Evolutionary conservation across 2,329 filamentous ascomycete species (phyloP).

Genomic region (Pseudogymnoascus sp.): DNA sequence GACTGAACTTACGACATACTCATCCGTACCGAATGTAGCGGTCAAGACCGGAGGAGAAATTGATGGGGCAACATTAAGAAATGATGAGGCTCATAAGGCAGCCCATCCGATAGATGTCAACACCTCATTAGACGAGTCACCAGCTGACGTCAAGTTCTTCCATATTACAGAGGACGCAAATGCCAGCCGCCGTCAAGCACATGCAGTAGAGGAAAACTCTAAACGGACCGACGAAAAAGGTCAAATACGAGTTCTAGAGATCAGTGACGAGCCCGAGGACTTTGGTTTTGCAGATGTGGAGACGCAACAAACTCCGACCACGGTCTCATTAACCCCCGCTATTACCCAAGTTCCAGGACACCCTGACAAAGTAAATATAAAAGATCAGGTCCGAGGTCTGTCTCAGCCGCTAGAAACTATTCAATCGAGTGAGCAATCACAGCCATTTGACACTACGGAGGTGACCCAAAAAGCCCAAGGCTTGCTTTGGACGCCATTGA

Average conservation of each 20-base stretch:
- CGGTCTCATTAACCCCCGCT: not conserved
- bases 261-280: not conserved
- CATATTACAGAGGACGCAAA: not conserved
- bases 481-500: not conserved
- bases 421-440: not conserved
- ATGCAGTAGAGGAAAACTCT: not conserved
- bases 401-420: not conserved
- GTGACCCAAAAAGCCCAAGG: not conserved
- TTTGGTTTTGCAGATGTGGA: not conserved
- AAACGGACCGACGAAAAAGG: not conserved
- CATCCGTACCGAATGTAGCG: too few relatives aligned
- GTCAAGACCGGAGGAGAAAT: not conserved
- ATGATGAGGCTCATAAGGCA: not conserved
- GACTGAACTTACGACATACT: too few relatives aligned
- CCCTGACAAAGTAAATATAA: not conserved
- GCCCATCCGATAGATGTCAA: not conserved
- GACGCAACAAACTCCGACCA: not conserved
- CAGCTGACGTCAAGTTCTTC: not conserved
- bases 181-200: not conserved
- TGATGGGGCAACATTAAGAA: not conserved
- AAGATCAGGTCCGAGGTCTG: not conserved
- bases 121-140: not conserved
- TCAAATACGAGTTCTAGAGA: too few relatives aligned
- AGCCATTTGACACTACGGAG: not conserved
- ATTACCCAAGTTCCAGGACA: not conserved